phyloP scores from a whole-genome alignment of 2,329 filamentous ascomycete genomes.

The Xylaria sp. region DNA sequence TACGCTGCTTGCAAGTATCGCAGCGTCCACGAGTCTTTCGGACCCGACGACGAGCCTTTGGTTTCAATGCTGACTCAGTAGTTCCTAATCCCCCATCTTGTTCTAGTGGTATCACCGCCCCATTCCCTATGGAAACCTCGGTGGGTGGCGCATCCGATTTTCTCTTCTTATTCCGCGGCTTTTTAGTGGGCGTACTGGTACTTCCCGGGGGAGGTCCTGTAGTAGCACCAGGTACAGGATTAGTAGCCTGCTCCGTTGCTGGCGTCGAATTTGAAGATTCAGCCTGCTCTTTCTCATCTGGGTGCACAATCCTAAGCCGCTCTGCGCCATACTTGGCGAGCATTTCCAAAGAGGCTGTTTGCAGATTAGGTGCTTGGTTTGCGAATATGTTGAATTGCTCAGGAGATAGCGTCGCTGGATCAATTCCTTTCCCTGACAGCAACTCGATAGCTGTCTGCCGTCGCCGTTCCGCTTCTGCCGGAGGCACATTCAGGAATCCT shows the following conservation, averaged over 20 bases:
- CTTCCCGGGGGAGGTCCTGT: constrained; percentile 30
- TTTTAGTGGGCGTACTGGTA: constrained; percentile 46
- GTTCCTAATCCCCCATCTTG: constrained; percentile 46
- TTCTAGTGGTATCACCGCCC: constrained; percentile 44
- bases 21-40: constrained; percentile 51
- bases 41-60: constrained; percentile 26
- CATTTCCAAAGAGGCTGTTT: constrained; percentile 66
- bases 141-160: constrained; percentile 38
- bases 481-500: constrained; percentile 55
- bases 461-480: constrained; percentile 62
- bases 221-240: constrained; percentile 34
- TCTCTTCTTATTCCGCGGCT: constrained; percentile 46
- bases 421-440: constrained; percentile 60
- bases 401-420: constrained; percentile 61
- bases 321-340: constrained; percentile 68
- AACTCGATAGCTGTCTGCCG: constrained; percentile 61
- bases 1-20: constrained; percentile 49
- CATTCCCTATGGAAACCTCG: constrained; percentile 43
- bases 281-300: constrained; percentile 52
- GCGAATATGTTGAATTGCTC: constrained; percentile 70
- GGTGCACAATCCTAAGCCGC: constrained; percentile 67
- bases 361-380: constrained; percentile 67
- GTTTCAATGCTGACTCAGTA: constrained; percentile 44
- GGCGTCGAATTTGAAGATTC: constrained; percentile 47
- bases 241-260: constrained; percentile 35